phyloP scores from a whole-genome alignment of 2,329 filamentous ascomycete species.

The Plenodomus tracheiphilus region DNA sequence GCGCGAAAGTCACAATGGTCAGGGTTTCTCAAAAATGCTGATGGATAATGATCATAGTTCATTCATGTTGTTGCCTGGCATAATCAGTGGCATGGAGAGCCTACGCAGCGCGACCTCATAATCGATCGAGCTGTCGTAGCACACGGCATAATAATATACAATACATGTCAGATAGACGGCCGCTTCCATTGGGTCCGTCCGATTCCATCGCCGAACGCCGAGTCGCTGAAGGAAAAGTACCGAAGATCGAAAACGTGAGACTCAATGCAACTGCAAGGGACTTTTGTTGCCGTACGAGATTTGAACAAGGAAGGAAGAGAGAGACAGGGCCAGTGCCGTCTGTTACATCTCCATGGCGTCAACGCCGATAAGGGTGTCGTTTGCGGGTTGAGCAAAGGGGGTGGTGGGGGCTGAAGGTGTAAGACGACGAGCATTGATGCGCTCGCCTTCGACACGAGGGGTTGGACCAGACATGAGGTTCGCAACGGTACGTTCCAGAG shows the following conservation, averaged over 20 bases:
- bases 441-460: constrained; percentile 42
- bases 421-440: constrained; percentile 42
- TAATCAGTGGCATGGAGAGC: constrained; percentile 26
- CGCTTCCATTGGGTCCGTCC: constrained; percentile 32
- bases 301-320: constrained; percentile 19
- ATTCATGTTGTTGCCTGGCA: constrained; percentile 27
- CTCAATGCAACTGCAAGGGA: constrained; percentile 24
- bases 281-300: constrained; percentile 20
- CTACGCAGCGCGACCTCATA: constrained; percentile 37
- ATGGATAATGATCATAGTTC: constrained; percentile 11
- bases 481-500: constrained; percentile 38
- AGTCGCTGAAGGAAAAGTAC: constrained; percentile 30
- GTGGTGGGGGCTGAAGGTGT: constrained; percentile 37
- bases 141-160: constrained; percentile 35
- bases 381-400: constrained; percentile 19
- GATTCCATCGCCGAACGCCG: constrained; percentile 39
- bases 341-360: constrained; percentile 44
- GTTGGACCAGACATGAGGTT: constrained; percentile 44
- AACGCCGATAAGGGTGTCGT: constrained; percentile 19
- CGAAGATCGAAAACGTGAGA: constrained; percentile 25
- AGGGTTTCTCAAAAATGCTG: too few species aligned
- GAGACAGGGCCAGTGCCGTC: constrained; percentile 1
- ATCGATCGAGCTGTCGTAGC: constrained; percentile 42
- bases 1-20: too few species aligned
- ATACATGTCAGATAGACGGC: constrained; percentile 32